phyloP scores from a whole-genome alignment of 805 yeast genomes.

The Ogataea methanolica region DNA sequence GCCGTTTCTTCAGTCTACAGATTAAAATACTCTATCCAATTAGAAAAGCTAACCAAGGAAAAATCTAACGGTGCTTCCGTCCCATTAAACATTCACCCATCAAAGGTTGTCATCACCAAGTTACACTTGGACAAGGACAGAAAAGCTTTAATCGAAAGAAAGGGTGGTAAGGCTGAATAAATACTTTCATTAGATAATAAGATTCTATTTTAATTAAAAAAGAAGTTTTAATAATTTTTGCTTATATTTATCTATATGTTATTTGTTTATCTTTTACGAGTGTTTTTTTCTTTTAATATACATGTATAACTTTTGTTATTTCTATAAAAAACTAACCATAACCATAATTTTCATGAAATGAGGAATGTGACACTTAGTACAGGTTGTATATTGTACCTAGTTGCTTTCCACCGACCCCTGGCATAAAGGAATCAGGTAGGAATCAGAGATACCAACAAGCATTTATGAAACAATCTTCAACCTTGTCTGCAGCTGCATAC shows the following conservation, averaged over 20 bases:
- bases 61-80: slow-evolving; percentile 97
- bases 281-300: slow-evolving; percentile 2
- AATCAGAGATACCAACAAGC: too few relatives aligned
- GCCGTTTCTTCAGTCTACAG: slow-evolving; percentile 97
- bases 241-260: not conserved
- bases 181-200: slow-evolving; percentile 19
- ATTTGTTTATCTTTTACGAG: slow-evolving; percentile 1
- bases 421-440: too few relatives aligned
- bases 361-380: too few relatives aligned
- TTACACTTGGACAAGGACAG: slow-evolving; percentile 98
- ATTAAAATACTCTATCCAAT: slow-evolving; percentile 94
- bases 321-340: not conserved
- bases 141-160: slow-evolving; percentile 94
- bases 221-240: not conserved
- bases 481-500: too few relatives aligned
- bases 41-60: slow-evolving; percentile 96
- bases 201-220: not conserved
- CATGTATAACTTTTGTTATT: slow-evolving; percentile 1
- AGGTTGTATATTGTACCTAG: not conserved
- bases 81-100: slow-evolving; percentile 97
- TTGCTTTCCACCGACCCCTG: not conserved
- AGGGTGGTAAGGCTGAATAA: slow-evolving; percentile 96
- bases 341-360: not conserved
- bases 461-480: too few relatives aligned
- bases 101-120: slow-evolving; percentile 98